Percentiles rank a stretch among this genome's conserved stretches.
Conservation (phyloP, 768 basidiomycete species). For the Tylopilus subfusipes region DNA sequence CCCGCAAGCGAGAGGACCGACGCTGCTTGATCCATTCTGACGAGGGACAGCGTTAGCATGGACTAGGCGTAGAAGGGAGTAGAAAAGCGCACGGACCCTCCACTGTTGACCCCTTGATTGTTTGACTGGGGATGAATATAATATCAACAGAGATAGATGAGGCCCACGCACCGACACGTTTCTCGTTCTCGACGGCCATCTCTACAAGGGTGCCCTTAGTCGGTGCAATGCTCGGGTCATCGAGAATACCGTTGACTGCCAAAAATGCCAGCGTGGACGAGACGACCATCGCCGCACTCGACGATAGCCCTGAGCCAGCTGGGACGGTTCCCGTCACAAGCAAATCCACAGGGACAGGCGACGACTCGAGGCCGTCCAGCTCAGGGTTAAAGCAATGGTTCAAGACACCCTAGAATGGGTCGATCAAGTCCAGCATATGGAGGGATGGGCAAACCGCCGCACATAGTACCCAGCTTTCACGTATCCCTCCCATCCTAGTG, state of each 20-base stretch:
- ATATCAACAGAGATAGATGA: not conserved
- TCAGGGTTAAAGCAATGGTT: slow-evolving; percentile 50
- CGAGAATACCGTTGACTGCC: slow-evolving; percentile 65
- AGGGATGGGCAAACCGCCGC: slow-evolving; percentile 21
- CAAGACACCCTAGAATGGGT: slow-evolving; percentile 54
- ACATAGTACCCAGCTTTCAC: slow-evolving; percentile 86
- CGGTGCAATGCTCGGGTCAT: slow-evolving; percentile 13
- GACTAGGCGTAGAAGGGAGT: not conserved
- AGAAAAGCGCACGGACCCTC: slow-evolving; percentile 50
- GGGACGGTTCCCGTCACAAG: slow-evolving; percentile 82
- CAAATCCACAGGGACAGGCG: slow-evolving; percentile 63
- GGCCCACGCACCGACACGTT: slow-evolving; percentile 57
- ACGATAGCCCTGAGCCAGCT: slow-evolving; percentile 81
- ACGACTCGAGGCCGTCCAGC: slow-evolving; percentile 8
- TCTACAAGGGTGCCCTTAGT: slow-evolving; percentile 71
- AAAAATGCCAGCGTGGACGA: slow-evolving; percentile 80
- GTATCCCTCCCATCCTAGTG: slow-evolving; percentile 82
- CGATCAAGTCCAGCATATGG: not conserved
- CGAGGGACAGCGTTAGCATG: not conserved
- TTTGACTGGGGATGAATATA: not conserved
- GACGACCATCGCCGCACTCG: slow-evolving; percentile 88
- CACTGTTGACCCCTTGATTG: slow-evolving; percentile 62
- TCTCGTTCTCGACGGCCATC: slow-evolving; percentile 83
- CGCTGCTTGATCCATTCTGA: slow-evolving; percentile 88
- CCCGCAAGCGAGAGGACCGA: slow-evolving; percentile 72